Evolutionary conservation across 768 basidiomycete species (phyloP).

Genomic region (Nidularia pulvinata): DNA sequence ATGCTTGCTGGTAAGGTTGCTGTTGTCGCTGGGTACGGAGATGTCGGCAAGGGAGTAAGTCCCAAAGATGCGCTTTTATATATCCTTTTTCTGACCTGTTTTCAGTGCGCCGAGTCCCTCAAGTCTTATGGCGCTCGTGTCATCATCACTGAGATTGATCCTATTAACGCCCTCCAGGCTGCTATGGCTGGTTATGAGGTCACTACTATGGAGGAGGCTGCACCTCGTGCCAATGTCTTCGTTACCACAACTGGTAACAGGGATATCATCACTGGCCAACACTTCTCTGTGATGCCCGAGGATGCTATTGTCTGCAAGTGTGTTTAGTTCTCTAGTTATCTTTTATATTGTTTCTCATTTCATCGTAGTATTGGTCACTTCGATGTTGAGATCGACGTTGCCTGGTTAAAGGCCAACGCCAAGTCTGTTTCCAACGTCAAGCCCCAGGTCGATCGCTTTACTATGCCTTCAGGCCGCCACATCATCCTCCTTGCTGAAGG

Average conservation of each 20-base stretch:
- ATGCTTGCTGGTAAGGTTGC: constrained; percentile 99
- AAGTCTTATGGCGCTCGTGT: constrained; percentile 98
- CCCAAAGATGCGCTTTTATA: neutral
- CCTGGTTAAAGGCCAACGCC: constrained; percentile 97
- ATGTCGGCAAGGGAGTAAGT: constrained; percentile 98
- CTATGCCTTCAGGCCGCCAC: constrained; percentile 91
- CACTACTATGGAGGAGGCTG: constrained; percentile 98
- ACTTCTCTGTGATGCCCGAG: constrained; percentile 95
- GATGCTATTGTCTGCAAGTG: constrained; percentile 99
- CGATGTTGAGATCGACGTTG: constrained; percentile 93
- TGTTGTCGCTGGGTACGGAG: constrained; percentile 98
- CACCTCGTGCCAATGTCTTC: constrained; percentile 86
- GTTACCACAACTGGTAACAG: constrained; percentile 99
- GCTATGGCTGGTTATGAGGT: constrained; percentile 99
- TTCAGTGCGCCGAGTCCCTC: constrained; percentile 96
- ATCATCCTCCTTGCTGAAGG: constrained; percentile 98
- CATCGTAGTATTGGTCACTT: constrained; percentile 76
- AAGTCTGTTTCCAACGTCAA: constrained; percentile 86
- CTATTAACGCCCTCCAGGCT: constrained; percentile 99
- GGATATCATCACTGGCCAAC: constrained; percentile 92
- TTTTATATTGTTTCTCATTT: neutral
- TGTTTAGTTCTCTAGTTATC: constrained; percentile 22
- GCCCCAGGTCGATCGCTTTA: constrained; percentile 98
- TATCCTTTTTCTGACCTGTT: constrained; percentile 1
- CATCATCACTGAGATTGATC: constrained; percentile 96